Evolutionary conservation across 192 early-diverging fungal genomes (phyloP), one percentile per base, ranked within the genome.

Genomic region (Backusella circina): DNA sequence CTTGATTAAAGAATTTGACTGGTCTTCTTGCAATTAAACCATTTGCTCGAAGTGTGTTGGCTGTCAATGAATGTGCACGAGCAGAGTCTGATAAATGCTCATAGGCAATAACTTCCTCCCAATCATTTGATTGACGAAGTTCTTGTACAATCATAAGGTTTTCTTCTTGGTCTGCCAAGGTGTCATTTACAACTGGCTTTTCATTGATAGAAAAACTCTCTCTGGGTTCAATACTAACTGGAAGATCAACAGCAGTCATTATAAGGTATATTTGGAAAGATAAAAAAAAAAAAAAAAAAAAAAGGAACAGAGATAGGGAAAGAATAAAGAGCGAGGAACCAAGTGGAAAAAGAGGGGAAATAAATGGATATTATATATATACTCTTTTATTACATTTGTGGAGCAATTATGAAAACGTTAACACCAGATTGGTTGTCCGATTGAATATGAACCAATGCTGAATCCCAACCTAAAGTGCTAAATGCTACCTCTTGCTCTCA

Each of bases 1-100:
- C 87, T 32, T 74, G 67, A 72, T 85, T 82, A 69, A 80, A 86
- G 74, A 90, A 92, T 9, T 88, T 78, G 0, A 86, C 77, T 8
- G 89, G 90, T 21, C 70, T 61, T 26, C 88, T 66, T 3, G 82
- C 85, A 38, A 92, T 73, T 77, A 84, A 86, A 30, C 84, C 84
- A 65, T 84, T 80, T 1, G 88, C 89, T 39, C 81, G 69, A 9
- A 92, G 66, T 2, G 84, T 79, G 35, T 65, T 76, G 30, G 81
- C 81, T 33, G 81, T 83, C 65, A 83, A 66, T 15, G 77, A 79
- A 66, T 83, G 77, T 23, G 70, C 50, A 28, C 66, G 38, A 8
- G 81, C 77, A 8, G 77, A 79, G 26, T 64, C 57, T 8, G 68
- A 32, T 23, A 79, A 70, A 35, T 83, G 54, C 13, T 70, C 77